Conservation (phyloP, 345 rosid species). For the Adansonia digitata region DNA sequence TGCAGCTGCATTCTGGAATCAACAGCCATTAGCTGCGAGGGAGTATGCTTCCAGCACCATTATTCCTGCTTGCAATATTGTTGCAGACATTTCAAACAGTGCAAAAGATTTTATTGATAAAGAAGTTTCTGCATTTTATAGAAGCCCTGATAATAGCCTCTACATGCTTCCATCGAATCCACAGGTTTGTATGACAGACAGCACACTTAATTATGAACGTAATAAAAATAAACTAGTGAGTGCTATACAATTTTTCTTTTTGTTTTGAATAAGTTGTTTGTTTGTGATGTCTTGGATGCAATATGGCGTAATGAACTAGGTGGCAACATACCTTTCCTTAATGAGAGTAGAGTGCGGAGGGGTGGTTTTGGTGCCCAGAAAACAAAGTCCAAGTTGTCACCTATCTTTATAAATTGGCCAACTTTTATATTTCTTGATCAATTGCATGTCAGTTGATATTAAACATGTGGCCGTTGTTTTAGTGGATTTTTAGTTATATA, state of each 20-base stretch:
- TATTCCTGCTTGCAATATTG: slow-evolving; percentile 72
- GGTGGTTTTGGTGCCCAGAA: not conserved
- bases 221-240: not conserved
- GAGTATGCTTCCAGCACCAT: slow-evolving; percentile 81
- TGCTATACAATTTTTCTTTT: not conserved
- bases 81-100: slow-evolving; percentile 61
- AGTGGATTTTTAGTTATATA: not conserved
- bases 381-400: not conserved
- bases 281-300: not conserved
- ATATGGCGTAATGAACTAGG: not conserved
- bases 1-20: slow-evolving; percentile 84
- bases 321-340: not conserved
- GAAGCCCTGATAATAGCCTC: slow-evolving; percentile 78
- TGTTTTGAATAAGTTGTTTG: not conserved
- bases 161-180: slow-evolving; percentile 93
- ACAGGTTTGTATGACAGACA: slow-evolving; percentile 56
- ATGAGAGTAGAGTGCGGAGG: not conserved
- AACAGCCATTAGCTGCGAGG: slow-evolving; percentile 79
- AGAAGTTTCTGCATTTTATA: slow-evolving; percentile 81
- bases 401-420: not conserved
- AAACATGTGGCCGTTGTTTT: no score
- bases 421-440: not conserved
- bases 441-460: not conserved
- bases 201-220: not conserved
- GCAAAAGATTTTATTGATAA: slow-evolving; percentile 76